phyloP scores from a whole-genome alignment of 2,329 filamentous ascomycete genomes.

The Gnomoniopsis sp. region DNA sequence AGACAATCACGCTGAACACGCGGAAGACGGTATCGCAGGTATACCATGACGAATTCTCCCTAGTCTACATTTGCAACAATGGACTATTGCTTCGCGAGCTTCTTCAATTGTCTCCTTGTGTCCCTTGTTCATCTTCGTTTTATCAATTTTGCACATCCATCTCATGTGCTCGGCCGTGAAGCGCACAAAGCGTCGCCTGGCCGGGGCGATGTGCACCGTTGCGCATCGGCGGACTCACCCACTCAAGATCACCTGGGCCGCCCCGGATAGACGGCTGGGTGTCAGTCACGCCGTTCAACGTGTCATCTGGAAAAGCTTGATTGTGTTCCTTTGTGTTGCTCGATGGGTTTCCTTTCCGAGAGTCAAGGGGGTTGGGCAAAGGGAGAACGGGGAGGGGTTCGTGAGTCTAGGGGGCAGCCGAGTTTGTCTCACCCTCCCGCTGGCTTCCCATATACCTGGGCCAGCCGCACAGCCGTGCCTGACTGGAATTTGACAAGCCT shows the following conservation, averaged over 20 bases:
- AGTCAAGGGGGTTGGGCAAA: slow-evolving; percentile 6
- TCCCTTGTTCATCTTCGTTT: not conserved
- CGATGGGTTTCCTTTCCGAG: slow-evolving; percentile 1
- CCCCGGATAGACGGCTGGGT: slow-evolving; percentile 1
- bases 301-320: not conserved
- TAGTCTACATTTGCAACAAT: not conserved
- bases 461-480: slow-evolving; percentile 2
- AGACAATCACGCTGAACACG: not conserved
- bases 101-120: not conserved
- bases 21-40: not conserved
- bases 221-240: not conserved
- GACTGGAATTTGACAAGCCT: slow-evolving; percentile 4
- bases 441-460: not conserved
- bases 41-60: not conserved
- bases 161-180: not conserved
- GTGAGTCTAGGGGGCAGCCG: not conserved
- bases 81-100: not conserved
- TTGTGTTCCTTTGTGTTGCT: not conserved
- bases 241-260: not conserved
- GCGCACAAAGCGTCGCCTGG: slow-evolving; percentile 3
- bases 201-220: not conserved
- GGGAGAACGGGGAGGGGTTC: slow-evolving; percentile 1
- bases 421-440: slow-evolving; percentile 10
- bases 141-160: not conserved
- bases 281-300: slow-evolving; percentile 3